A percentile compares a stretch with the other conserved stretches of the same genome.
phyloP scores from a whole-genome alignment of 345 rosid species.

The Anastatica hierochuntica region DNA sequence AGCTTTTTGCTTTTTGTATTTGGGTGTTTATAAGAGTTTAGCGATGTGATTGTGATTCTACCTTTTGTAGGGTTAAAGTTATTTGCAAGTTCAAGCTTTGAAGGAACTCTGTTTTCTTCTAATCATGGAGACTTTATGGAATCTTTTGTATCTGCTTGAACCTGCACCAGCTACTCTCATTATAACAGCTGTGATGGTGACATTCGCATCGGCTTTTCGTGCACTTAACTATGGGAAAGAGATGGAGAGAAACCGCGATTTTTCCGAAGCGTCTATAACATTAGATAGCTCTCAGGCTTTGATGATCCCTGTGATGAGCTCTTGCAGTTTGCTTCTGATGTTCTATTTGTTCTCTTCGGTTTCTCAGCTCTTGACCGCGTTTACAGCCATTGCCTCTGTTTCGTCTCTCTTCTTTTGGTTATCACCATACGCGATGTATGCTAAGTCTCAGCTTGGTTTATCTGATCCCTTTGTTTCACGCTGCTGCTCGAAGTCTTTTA shows the following conservation, averaged over 20 bases:
- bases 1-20: too few species aligned
- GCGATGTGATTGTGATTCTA: not conserved
- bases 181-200: slow-evolving; percentile 71
- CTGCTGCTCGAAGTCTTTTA: slow-evolving; percentile 75
- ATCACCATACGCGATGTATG: slow-evolving; percentile 46
- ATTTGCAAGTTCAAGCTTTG: not conserved
- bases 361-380: slow-evolving; percentile 78
- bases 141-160: slow-evolving; percentile 67
- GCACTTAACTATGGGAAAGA: slow-evolving; percentile 88
- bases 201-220: slow-evolving; percentile 92
- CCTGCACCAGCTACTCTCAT: slow-evolving; percentile 88
- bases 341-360: slow-evolving; percentile 91
- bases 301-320: slow-evolving; percentile 96
- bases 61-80: not conserved
- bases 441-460: slow-evolving; percentile 56
- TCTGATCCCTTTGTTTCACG: slow-evolving; percentile 80
- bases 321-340: slow-evolving; percentile 94
- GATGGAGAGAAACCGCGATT: slow-evolving; percentile 86
- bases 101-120: not conserved
- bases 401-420: slow-evolving; percentile 83
- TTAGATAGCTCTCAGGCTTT: slow-evolving; percentile 82
- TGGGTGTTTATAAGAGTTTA: too few species aligned
- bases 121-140: slow-evolving; percentile 82
- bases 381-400: slow-evolving; percentile 84
- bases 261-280: slow-evolving; percentile 77